Evolutionary conservation across 768 basidiomycete species (phyloP).

Genomic region (Phlegmacium glaucopus): DNA sequence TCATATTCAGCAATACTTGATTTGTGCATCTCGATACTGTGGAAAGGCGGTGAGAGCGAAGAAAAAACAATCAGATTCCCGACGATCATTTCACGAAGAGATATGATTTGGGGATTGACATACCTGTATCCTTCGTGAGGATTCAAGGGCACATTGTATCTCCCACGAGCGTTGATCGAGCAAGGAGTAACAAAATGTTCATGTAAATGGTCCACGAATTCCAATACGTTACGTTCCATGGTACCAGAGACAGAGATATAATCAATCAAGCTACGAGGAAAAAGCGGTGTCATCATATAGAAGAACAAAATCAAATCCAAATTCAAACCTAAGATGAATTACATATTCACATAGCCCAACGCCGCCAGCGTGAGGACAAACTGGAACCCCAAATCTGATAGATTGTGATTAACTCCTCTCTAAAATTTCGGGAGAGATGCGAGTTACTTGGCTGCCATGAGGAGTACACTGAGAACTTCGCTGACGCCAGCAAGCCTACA

Average conservation of each 20-base stretch:
- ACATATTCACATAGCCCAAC: conserved; percentile 93
- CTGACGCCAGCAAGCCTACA: conserved; percentile 92
- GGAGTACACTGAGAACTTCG: conserved; percentile 84
- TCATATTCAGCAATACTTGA: conserved; percentile 79
- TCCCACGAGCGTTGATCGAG: conserved; percentile 78
- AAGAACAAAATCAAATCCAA: neutral
- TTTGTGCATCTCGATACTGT: conserved; percentile 86
- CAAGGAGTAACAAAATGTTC: conserved; percentile 90
- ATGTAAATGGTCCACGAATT: conserved; percentile 88
- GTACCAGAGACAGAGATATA: conserved; percentile 89
- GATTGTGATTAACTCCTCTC: neutral
- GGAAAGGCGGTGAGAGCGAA: conserved; percentile 3
- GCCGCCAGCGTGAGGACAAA: conserved; percentile 94
- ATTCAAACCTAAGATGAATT: conserved; percentile 66
- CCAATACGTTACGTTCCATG: conserved; percentile 93
- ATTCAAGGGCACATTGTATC: conserved; percentile 83
- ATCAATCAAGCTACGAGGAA: conserved; percentile 68
- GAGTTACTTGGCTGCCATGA: conserved; percentile 82
- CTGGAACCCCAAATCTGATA: conserved; percentile 71
- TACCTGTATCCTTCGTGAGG: conserved; percentile 79
- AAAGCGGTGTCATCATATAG: neutral
- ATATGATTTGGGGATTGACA: neutral
- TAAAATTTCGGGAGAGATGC: conserved; percentile 11
- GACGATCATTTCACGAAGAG: neutral
- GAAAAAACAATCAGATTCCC: neutral